Evolutionary conservation across 1,284 basidiomycete species (phyloP).

Genomic region (Inonotus hispidus): DNA sequence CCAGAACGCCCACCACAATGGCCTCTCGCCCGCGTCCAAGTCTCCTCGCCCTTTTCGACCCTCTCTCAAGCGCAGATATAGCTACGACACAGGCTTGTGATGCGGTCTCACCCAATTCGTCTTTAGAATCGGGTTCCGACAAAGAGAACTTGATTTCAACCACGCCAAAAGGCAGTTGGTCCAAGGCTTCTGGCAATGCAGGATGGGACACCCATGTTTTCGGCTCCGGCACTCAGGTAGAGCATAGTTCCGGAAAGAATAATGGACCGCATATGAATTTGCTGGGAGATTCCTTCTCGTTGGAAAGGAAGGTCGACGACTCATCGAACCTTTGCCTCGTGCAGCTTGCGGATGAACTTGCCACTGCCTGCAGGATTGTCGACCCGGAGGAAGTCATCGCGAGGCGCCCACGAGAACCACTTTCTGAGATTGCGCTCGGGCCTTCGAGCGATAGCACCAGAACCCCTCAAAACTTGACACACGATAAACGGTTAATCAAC

Average conservation of each 20-base stretch:
- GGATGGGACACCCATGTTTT: conserved; percentile 8
- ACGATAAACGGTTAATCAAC: background rate
- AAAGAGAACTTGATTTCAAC: conserved; percentile 15
- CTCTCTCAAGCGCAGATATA: background rate
- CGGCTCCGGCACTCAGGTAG: background rate
- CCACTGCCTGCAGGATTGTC: background rate
- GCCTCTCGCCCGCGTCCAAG: conserved; percentile 16
- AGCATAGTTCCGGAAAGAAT: background rate
- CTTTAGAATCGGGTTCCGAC: conserved; percentile 14
- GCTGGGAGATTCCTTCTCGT: conserved; percentile 2
- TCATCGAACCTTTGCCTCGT: conserved; percentile 12
- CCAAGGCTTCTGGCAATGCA: background rate
- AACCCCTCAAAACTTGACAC: background rate
- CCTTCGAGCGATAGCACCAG: background rate
- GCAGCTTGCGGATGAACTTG: conserved; percentile 11
- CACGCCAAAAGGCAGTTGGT: conserved; percentile 9
- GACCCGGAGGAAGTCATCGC: background rate
- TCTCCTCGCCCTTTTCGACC: conserved; percentile 18
- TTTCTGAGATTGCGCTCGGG: conserved; percentile 1
- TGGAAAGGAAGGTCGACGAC: conserved; percentile 5
- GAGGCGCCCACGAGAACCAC: background rate
- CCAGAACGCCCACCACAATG: conserved; percentile 5
- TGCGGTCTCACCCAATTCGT: background rate
- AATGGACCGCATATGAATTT: background rate
- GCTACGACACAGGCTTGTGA: background rate